phyloP scores from a whole-genome alignment of 2,329 filamentous ascomycete genomes.

The Calonectria hawksworthii region DNA sequence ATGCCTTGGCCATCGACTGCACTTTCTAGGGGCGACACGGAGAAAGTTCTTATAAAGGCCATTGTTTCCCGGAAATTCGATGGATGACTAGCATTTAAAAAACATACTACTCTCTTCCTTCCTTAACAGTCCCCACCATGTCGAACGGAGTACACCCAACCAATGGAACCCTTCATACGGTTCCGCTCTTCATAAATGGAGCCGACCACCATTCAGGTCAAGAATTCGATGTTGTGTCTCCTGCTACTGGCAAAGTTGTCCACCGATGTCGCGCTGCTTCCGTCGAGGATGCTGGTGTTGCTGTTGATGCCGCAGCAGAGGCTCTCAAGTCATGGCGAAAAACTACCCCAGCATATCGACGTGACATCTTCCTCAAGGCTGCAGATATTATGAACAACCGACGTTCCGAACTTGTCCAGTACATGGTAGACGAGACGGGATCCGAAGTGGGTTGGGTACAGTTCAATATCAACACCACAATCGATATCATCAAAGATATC shows the following conservation, averaged over 20 bases:
- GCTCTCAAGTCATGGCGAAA: slow-evolving; percentile 80
- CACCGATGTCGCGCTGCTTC: slow-evolving; percentile 70
- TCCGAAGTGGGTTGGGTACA: slow-evolving; percentile 54
- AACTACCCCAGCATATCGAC: slow-evolving; percentile 70
- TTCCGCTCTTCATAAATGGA: slow-evolving; percentile 61
- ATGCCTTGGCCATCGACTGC: not conserved
- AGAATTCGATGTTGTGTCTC: slow-evolving; percentile 70
- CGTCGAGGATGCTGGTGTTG: slow-evolving; percentile 67
- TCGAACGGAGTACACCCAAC: slow-evolving; percentile 24
- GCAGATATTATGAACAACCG: slow-evolving; percentile 74
- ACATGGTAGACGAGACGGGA: slow-evolving; percentile 68
- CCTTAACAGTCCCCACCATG: slow-evolving; percentile 30
- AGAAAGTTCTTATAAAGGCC: slow-evolving; percentile 21
- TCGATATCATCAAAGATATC: slow-evolving; percentile 58
- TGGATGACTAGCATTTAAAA: not conserved
- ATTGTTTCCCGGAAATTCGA: not conserved
- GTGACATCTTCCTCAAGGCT: slow-evolving; percentile 79
- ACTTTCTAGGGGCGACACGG: not conserved
- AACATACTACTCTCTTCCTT: not conserved
- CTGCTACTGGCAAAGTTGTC: slow-evolving; percentile 66
- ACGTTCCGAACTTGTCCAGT: slow-evolving; percentile 70
- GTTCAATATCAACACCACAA: slow-evolving; percentile 55
- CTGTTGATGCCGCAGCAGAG: slow-evolving; percentile 68
- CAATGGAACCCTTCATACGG: slow-evolving; percentile 34
- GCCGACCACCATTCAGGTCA: slow-evolving; percentile 59